Conservation (phyloP, 1,284 basidiomycete species). For the Tremellales sp. region DNA sequence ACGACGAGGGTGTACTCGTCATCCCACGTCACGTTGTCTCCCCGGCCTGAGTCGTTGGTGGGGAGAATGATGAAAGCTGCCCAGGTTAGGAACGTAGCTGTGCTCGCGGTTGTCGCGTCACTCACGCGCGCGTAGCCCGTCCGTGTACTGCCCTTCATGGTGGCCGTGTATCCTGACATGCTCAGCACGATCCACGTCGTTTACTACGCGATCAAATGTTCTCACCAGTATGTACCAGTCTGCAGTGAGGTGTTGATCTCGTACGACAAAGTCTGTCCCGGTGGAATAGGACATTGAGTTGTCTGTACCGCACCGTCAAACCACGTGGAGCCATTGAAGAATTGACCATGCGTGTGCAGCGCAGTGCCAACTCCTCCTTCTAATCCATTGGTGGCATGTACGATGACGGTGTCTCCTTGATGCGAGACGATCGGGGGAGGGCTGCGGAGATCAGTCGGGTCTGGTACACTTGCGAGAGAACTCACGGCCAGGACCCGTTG, state of each 20-base stretch:
- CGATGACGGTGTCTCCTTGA: slow-evolving; percentile 62
- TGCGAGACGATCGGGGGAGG: slow-evolving; percentile 71
- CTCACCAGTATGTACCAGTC: slow-evolving; percentile 69
- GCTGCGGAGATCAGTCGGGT: slow-evolving; percentile 45
- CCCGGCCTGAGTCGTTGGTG: slow-evolving; percentile 49
- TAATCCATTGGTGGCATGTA: slow-evolving; percentile 71
- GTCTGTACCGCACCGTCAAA: slow-evolving; percentile 81
- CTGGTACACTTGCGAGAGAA: slow-evolving; percentile 18
- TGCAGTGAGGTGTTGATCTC: slow-evolving; percentile 66
- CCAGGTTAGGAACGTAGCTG: not conserved
- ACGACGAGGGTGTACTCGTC: slow-evolving; percentile 84
- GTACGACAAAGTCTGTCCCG: slow-evolving; percentile 69
- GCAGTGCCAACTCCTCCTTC: slow-evolving; percentile 54
- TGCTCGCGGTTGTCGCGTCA: not conserved
- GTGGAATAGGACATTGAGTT: slow-evolving; percentile 85
- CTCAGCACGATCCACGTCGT: slow-evolving; percentile 47
- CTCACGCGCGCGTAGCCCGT: slow-evolving; percentile 44
- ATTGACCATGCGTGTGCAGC: slow-evolving; percentile 85
- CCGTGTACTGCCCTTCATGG: slow-evolving; percentile 74
- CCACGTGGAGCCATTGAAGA: slow-evolving; percentile 79
- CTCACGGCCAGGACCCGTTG: slow-evolving; percentile 85
- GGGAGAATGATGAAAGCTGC: slow-evolving; percentile 66
- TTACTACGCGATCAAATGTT: not conserved
- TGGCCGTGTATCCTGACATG: slow-evolving; percentile 73
- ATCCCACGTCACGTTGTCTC: slow-evolving; percentile 62